These are phyloP conservation scores for Phyllosticta paracitricarpa DNA, from an alignment of 2,329 filamentous ascomycete genomes.

Conservation along the genomic window DNA sequence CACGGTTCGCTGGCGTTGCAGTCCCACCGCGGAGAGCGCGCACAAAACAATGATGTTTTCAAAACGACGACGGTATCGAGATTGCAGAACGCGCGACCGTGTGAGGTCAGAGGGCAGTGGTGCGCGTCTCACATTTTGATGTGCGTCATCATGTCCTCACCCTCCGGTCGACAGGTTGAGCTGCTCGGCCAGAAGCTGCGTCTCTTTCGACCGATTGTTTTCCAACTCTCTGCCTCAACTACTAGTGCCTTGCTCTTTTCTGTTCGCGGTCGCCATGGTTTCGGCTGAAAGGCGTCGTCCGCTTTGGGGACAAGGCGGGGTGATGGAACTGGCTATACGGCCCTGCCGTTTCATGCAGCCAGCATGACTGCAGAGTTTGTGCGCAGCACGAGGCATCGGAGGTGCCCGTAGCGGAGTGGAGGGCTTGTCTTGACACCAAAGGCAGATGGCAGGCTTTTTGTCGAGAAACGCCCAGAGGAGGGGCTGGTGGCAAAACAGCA, in stretches of 20 bases:
- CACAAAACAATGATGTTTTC: neutral
- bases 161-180: neutral
- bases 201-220: neutral
- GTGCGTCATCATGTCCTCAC: neutral
- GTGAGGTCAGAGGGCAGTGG: neutral
- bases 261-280: neutral
- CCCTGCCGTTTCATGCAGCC: neutral
- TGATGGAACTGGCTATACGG: neutral
- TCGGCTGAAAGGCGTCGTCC: neutral
- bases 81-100: neutral
- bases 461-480: neutral
- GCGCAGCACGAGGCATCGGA: neutral
- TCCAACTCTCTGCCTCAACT: neutral
- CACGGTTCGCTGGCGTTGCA: neutral
- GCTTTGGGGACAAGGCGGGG: neutral
- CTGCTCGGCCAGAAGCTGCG: neutral
- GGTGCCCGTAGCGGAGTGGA: neutral
- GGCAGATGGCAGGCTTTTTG: neutral
- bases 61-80: neutral
- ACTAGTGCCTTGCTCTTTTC: neutral
- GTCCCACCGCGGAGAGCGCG: neutral
- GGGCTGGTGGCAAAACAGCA: neutral
- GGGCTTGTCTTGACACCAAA: neutral
- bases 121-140: neutral
- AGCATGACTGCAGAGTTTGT: neutral